Evolutionary conservation across 2,329 filamentous ascomycete genomes (phyloP), one percentile per base, ranked within the genome.

Genomic region (Aphanocladium album): DNA sequence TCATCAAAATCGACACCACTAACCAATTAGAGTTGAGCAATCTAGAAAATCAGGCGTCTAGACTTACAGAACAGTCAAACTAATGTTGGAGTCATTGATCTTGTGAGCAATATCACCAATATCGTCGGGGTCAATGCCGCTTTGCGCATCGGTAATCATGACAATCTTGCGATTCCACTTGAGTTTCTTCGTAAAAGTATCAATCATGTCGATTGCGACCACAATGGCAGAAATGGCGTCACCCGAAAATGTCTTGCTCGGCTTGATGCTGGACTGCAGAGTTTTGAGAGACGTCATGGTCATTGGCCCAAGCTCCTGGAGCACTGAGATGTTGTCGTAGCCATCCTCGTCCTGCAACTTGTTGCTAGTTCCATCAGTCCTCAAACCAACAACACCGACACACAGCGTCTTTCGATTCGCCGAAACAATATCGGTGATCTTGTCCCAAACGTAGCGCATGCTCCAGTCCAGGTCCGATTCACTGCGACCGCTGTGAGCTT

Each of bases 1-100:
- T 97, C 92, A 70, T 99, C 92, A 73, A 99, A 98, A 72, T 99
- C 95, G 19, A 96, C 85, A 16, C 95, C 95, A 58, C 89, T 93
- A 46, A 16, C 9, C 39, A 47, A 58, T 72, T 62, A 72, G 67
- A 52, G 35, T 35, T 5, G 8, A 2, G 23, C 45, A 4, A 7
- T 17, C 14, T n/a, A 6, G 30, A n/a, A 5, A n/a, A n/a, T 12
- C 35, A 17, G 57, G 4, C 2, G 21, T n/a, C 7, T 9, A 12
- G 4, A 81, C 89, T 73, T 73, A 92, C 88, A 98, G 76, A 12
- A 98, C 77, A 1, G 88, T 82, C 47, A 99, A 78, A 64, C 95
- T 85, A 62, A 98, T 95, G 3, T 83, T 83, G 41, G 89, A 84
- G 9, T 88, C 82, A 64, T 90, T 90, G 50, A 97, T 84, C 71